Percentiles rank a stretch among this genome's conserved stretches.
Conservation (phyloP, 2,329 filamentous ascomycete species). For the Neofusicoccum sp. region DNA sequence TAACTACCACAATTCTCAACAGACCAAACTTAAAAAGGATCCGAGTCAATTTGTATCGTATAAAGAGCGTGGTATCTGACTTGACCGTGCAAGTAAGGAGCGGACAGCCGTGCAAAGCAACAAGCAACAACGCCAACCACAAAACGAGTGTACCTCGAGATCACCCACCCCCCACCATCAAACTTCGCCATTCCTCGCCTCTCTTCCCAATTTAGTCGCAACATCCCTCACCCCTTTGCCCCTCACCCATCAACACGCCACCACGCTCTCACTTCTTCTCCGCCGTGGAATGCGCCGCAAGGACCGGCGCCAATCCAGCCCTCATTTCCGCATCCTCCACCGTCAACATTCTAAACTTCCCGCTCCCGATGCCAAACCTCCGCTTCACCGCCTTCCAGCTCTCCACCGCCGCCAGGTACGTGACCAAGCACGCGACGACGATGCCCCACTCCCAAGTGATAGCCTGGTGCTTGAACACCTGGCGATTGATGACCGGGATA, state of each 20-base stretch:
- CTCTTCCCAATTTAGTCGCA: neutral
- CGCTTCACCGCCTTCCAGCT: constrained; percentile 48
- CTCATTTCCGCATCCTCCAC: constrained; percentile 37
- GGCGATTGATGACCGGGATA: constrained; percentile 44
- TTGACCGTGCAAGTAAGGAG: neutral
- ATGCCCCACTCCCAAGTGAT: constrained; percentile 50
- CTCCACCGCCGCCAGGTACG: constrained; percentile 44
- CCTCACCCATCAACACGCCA: neutral
- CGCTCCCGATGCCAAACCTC: constrained; percentile 33
- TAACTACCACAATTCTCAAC: too few species aligned
- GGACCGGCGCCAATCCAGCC: constrained; percentile 24
- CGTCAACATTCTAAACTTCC: constrained; percentile 30
- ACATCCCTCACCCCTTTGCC: neutral
- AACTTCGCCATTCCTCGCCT: too few species aligned
- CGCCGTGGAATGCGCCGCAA: neutral
- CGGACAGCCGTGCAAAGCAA: neutral
- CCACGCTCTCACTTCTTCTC: neutral
- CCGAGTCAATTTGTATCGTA: too few species aligned
- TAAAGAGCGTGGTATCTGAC: neutral
- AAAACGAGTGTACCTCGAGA: neutral
- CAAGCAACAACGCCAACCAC: neutral
- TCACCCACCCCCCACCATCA: neutral
- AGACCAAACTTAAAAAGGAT: too few species aligned
- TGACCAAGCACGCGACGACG: constrained; percentile 39
- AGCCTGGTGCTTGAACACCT: constrained; percentile 45